Percentiles rank a stretch among this genome's conserved stretches.
Evolutionary conservation across 148 eudicot genomes (phyloP).

Genomic region (Nepenthes mirabilis): DNA sequence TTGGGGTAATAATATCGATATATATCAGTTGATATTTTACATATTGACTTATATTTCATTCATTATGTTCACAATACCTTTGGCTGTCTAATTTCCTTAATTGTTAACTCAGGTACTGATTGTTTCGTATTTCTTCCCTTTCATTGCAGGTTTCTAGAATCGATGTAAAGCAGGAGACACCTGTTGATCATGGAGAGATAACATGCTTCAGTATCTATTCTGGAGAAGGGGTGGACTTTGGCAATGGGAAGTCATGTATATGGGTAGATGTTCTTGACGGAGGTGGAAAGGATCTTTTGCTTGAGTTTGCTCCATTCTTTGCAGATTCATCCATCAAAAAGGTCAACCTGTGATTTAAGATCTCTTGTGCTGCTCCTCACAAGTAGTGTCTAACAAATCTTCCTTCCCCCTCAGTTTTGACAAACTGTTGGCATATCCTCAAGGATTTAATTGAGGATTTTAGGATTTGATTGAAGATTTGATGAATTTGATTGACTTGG

Average conservation of each 20-base stretch:
- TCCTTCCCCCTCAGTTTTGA: too few relatives aligned
- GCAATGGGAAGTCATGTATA: conserved; percentile 76
- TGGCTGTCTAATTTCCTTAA: background rate
- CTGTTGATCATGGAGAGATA: conserved; percentile 88
- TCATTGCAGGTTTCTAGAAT: conserved; percentile 62
- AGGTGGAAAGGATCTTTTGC: conserved; percentile 57
- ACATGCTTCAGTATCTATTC: conserved; percentile 97
- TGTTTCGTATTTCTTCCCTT: background rate
- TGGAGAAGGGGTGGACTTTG: conserved; percentile 66
- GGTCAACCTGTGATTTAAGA: conserved; percentile 24
- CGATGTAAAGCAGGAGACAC: conserved; percentile 92
- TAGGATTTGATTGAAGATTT: too few relatives aligned
- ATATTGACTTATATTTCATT: too few relatives aligned
- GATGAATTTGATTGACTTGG: too few relatives aligned
- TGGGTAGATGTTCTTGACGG: conserved; percentile 98
- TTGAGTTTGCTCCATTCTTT: conserved; percentile 81
- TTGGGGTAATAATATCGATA: too few relatives aligned
- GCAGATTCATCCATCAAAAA: conserved; percentile 74
- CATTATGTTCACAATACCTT: background rate
- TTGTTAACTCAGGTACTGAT: background rate
- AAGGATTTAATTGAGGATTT: too few relatives aligned
- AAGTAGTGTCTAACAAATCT: too few relatives aligned
- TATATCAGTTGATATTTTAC: too few relatives aligned
- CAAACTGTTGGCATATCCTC: too few relatives aligned
- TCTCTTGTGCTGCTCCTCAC: background rate